These are phyloP conservation scores for Helianthus tuberosus DNA, from an alignment of 129 eudicot species.

Conservation along the genomic window DNA sequence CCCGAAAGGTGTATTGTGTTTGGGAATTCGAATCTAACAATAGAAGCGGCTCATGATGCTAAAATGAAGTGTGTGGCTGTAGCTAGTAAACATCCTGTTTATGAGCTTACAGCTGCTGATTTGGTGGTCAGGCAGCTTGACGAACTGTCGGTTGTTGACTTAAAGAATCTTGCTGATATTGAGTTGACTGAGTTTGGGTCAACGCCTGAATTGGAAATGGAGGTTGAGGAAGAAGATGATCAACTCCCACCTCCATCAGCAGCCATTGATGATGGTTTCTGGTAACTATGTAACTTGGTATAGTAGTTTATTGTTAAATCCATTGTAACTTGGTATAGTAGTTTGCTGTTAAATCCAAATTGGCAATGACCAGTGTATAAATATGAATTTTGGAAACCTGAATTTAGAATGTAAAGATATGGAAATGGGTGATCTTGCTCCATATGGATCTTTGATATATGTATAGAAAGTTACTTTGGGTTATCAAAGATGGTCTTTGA, in stretches of 20 bases:
- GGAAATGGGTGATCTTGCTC: conserved; percentile 27
- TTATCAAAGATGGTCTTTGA: neutral
- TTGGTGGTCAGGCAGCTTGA: conserved; percentile 12
- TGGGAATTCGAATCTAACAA: conserved; percentile 82
- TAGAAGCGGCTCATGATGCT: conserved; percentile 98
- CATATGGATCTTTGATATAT: conserved; percentile 4
- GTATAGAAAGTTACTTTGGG: conserved; percentile 27
- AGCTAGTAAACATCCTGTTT: conserved; percentile 82
- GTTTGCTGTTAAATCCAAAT: conserved; percentile 19
- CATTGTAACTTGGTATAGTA: conserved; percentile 40
- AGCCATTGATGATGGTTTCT: conserved; percentile 67
- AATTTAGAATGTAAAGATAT: conserved; percentile 19
- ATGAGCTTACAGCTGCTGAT: too few species aligned
- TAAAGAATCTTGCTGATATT: conserved; percentile 83
- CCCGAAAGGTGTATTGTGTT: conserved; percentile 92
- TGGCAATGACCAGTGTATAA: conserved; percentile 44
- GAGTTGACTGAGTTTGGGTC: conserved; percentile 64
- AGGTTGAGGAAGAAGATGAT: conserved; percentile 50
- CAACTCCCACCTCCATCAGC: conserved; percentile 35
- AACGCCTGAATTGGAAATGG: conserved; percentile 79
- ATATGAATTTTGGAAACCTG: conserved; percentile 27
- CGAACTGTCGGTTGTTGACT: conserved; percentile 80
- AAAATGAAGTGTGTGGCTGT: conserved; percentile 94
- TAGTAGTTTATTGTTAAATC: conserved; percentile 34
- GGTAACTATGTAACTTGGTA: conserved; percentile 55